A percentile compares a stretch with the other conserved stretches of the same genome.
Conservation (phyloP, 768 basidiomycete species). For the Pisolithus sp. region DNA sequence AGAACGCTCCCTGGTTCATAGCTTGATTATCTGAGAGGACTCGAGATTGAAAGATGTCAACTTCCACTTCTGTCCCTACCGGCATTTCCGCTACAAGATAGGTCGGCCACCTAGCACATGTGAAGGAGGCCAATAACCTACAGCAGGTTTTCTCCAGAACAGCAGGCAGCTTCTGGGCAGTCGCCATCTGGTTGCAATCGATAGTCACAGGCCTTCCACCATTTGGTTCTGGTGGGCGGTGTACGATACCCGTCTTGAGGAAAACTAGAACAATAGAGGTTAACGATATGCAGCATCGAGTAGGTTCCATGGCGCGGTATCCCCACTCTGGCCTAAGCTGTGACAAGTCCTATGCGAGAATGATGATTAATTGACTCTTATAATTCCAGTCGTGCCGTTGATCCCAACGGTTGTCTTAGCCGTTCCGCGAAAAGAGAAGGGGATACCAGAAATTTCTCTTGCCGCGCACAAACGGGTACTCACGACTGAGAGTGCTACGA, state of each 20-base stretch:
- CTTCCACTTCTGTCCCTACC: conserved; percentile 98
- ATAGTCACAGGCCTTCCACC: conserved; percentile 71
- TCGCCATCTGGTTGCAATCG: conserved; percentile 91
- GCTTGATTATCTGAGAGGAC: conserved; percentile 59
- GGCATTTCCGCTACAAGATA: conserved; percentile 79
- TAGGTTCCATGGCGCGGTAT: conserved; percentile 91
- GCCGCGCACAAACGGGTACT: too few species aligned
- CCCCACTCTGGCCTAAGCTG: conserved; percentile 62
- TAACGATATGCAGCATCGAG: conserved; percentile 96
- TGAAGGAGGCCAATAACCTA: conserved; percentile 39
- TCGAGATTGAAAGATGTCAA: conserved; percentile 65
- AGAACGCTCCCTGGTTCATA: conserved; percentile 95
- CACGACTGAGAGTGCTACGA: too few species aligned
- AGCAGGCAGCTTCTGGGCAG: conserved; percentile 93
- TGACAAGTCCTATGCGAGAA: too few species aligned
- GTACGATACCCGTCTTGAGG: conserved; percentile 93
- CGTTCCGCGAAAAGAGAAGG: too few species aligned
- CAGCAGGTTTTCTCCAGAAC: conserved; percentile 99
- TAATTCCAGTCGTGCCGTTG: too few species aligned
- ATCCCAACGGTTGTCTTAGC: too few species aligned
- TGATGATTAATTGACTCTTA: too few species aligned
- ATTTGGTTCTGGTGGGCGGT: conserved; percentile 46
- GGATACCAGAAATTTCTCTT: too few species aligned
- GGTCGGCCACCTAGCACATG: neutral
- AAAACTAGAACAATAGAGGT: conserved; percentile 95